These are phyloP conservation scores for Sclerotinia glacialis DNA, from an alignment of 2,329 filamentous ascomycete genomes.

Conservation along the genomic window DNA sequence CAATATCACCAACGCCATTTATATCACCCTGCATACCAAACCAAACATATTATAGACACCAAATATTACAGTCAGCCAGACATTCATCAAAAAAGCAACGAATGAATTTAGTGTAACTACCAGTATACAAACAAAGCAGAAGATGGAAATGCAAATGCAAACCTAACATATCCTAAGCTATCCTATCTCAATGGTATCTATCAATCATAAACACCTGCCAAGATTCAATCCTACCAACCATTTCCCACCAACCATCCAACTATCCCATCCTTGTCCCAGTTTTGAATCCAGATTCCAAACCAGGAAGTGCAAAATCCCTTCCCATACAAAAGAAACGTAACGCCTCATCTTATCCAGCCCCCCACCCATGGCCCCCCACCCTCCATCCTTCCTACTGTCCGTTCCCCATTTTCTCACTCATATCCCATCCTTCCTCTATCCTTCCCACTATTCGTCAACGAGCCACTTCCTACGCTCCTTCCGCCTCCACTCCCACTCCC, in stretches of 20 bases:
- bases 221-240: background rate
- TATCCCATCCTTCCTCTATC: background rate
- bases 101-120: too few relatives aligned
- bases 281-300: background rate
- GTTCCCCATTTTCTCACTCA: background rate
- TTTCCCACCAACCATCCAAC: background rate
- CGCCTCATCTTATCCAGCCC: background rate
- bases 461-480: too few relatives aligned
- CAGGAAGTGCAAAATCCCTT: background rate
- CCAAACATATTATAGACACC: too few relatives aligned
- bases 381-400: background rate
- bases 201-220: constrained; percentile 2
- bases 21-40: too few relatives aligned
- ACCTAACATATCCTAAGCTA: background rate
- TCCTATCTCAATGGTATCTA: constrained; percentile 13
- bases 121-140: background rate
- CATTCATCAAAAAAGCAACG: background rate
- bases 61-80: too few relatives aligned
- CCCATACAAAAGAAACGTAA: background rate
- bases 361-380: background rate
- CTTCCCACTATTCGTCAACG: background rate
- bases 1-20: too few relatives aligned
- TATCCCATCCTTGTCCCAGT: background rate
- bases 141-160: background rate
- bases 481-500: too few relatives aligned